phyloP scores from a whole-genome alignment of 257 asterid genomes.

The Nicotiana attenuata region DNA sequence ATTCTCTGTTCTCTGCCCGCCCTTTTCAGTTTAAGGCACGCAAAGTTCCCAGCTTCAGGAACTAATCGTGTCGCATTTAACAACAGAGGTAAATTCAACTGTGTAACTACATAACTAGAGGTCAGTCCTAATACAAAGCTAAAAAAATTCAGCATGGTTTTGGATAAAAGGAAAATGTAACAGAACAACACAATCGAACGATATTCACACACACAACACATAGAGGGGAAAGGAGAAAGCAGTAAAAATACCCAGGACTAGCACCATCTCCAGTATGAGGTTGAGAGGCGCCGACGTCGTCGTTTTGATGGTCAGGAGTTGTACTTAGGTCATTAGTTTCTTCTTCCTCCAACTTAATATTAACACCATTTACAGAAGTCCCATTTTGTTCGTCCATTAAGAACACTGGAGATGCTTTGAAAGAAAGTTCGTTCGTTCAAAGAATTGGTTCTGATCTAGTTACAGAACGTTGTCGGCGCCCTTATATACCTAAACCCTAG shows the following conservation, averaged over 20 bases:
- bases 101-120: background rate
- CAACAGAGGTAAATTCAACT: background rate
- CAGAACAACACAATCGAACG: background rate
- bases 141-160: background rate
- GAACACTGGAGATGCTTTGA: background rate
- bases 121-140: background rate
- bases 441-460: background rate
- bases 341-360: background rate
- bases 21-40: background rate
- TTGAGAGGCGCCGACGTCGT: conserved; percentile 23
- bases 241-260: conserved; percentile 46
- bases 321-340: background rate
- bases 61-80: background rate
- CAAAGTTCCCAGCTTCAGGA: background rate
- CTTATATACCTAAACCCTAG: conserved; percentile 4
- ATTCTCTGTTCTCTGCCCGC: background rate
- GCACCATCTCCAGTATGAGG: conserved; percentile 47
- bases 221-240: background rate
- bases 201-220: background rate
- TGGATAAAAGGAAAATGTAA: background rate
- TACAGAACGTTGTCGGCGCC: background rate
- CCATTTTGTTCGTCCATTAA: conserved; percentile 7
- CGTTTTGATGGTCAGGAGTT: conserved; percentile 3
- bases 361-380: background rate
- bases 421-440: background rate